A percentile compares a stretch with the other conserved stretches of the same genome.
Evolutionary conservation across 2,329 filamentous ascomycete species (phyloP).

Genomic region (Dothidotthia symphoricarpi): DNA sequence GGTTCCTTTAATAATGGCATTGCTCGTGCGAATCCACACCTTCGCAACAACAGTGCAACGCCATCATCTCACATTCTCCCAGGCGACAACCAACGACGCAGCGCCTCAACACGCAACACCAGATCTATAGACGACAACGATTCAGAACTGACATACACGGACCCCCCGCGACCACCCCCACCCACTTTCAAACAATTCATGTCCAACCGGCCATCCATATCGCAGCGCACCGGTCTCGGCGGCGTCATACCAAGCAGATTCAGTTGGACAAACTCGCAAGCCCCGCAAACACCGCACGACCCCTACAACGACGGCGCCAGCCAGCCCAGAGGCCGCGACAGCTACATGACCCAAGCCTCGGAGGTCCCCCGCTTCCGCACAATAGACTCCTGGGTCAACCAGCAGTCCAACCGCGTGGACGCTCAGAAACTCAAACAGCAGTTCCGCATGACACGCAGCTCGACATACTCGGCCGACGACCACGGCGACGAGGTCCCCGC

Average conservation of each 20-base stretch:
- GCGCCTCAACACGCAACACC: conserved; percentile 35
- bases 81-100: conserved; percentile 24
- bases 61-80: conserved; percentile 36
- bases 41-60: conserved; percentile 30
- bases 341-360: conserved; percentile 38
- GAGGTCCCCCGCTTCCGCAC: conserved; percentile 43
- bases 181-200: conserved; percentile 43
- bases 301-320: conserved; percentile 27
- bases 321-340: conserved; percentile 31
- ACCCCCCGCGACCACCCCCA: conserved; percentile 27
- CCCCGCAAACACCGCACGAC: conserved; percentile 41
- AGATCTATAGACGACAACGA: conserved; percentile 25
- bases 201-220: conserved; percentile 36
- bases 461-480: conserved; percentile 22
- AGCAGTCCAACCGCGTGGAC: conserved; percentile 41
- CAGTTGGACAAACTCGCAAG: conserved; percentile 44
- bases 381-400: conserved; percentile 43
- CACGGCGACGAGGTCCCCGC: conserved; percentile 30
- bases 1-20: conserved; percentile 24
- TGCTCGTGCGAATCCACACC: conserved; percentile 27
- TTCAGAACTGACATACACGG: conserved; percentile 25
- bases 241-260: conserved; percentile 35
- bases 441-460: conserved; percentile 32
- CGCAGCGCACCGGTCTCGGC: conserved; percentile 26
- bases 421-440: conserved; percentile 38